Conservation (phyloP, 2,329 filamentous ascomycete species). For the Trichoderma gracile region DNA sequence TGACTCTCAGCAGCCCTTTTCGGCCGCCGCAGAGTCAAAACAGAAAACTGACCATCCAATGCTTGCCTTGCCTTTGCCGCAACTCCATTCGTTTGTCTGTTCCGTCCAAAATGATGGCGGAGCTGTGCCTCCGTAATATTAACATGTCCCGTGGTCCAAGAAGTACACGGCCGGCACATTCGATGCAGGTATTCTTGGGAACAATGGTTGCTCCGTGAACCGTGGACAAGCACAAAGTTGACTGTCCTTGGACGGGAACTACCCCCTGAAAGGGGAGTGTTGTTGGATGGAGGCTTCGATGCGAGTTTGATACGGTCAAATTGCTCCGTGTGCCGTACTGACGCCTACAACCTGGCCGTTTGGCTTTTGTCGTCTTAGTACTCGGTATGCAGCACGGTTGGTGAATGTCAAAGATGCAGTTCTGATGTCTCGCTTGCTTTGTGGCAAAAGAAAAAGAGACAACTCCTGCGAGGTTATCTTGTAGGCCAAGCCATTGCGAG, state of each 20-base stretch:
- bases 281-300: slow-evolving; percentile 4
- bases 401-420: too few relatives aligned
- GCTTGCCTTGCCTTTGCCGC: too few relatives aligned
- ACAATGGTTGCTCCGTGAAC: background rate
- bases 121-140: slow-evolving; percentile 5
- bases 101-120: background rate
- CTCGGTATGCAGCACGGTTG: background rate
- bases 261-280: background rate
- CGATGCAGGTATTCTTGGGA: background rate
- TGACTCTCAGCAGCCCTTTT: slow-evolving; percentile 8
- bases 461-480: too few relatives aligned
- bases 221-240: background rate
- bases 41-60: too few relatives aligned
- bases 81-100: too few relatives aligned
- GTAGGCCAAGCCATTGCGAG: background rate
- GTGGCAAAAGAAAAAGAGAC: too few relatives aligned
- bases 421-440: too few relatives aligned
- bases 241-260: background rate
- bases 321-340: slow-evolving; percentile 9
- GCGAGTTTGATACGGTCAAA: slow-evolving; percentile 10
- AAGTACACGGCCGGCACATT: background rate
- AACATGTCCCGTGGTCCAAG: background rate
- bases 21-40: background rate
- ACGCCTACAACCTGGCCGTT: slow-evolving; percentile 6
- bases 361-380: background rate